phyloP scores from a whole-genome alignment of 2,329 filamentous ascomycete genomes.

The Colletotrichum zoysiae region DNA sequence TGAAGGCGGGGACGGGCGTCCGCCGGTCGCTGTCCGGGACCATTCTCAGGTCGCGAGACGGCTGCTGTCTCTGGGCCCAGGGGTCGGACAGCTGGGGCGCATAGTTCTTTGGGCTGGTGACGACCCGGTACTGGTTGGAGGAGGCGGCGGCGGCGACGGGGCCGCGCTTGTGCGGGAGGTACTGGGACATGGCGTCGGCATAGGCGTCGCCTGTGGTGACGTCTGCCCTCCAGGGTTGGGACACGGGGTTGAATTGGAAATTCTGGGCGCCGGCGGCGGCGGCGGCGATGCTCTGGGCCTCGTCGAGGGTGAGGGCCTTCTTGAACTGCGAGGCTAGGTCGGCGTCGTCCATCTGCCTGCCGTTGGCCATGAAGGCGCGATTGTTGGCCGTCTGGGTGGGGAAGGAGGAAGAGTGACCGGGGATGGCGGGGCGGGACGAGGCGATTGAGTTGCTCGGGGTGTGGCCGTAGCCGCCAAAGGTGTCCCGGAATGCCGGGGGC shows the following conservation, averaged over 20 bases:
- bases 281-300: slow-evolving; percentile 43
- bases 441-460: slow-evolving; percentile 60
- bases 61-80: slow-evolving; percentile 54
- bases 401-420: slow-evolving; percentile 61
- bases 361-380: slow-evolving; percentile 53
- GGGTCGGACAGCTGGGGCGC: slow-evolving; percentile 50
- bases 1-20: slow-evolving; percentile 49
- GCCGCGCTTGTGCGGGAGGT: slow-evolving; percentile 48
- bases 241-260: slow-evolving; percentile 62
- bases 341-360: slow-evolving; percentile 53
- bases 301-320: slow-evolving; percentile 52
- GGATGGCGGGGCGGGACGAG: slow-evolving; percentile 59
- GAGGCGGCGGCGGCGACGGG: slow-evolving; percentile 49
- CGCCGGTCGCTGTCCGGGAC: slow-evolving; percentile 55
- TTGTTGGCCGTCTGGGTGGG: slow-evolving; percentile 57
- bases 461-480: slow-evolving; percentile 51
- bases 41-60: slow-evolving; percentile 52
- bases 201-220: slow-evolving; percentile 49
- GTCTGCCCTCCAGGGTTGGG: slow-evolving; percentile 60
- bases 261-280: slow-evolving; percentile 47
- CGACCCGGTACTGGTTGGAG: slow-evolving; percentile 48
- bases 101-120: slow-evolving; percentile 43
- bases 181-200: slow-evolving; percentile 47
- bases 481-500: slow-evolving; percentile 50
- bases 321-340: slow-evolving; percentile 53